Conservation (phyloP, 768 basidiomycete genomes). For the Hemileccinum rubropunctum region DNA sequence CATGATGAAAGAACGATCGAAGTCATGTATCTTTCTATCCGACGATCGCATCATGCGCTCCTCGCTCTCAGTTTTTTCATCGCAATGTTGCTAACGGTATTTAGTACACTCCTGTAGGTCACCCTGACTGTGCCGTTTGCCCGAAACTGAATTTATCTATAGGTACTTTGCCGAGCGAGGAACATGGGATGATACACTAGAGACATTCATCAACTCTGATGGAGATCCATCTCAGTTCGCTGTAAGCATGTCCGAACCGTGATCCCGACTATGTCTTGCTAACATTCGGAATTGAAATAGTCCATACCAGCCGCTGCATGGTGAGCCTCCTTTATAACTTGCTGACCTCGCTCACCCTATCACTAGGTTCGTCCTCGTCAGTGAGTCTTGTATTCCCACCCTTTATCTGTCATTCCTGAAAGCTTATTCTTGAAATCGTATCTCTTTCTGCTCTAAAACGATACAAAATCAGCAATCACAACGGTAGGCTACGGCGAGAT, state of each 20-base stretch:
- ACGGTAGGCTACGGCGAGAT: conserved; percentile 94
- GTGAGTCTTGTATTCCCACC: conserved; percentile 43
- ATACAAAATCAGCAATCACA: conserved; percentile 58
- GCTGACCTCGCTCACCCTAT: neutral
- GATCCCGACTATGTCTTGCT: neutral
- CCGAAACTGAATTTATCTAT: neutral
- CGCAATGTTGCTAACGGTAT: conserved; percentile 80
- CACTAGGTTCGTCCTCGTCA: conserved; percentile 69
- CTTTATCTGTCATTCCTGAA: neutral
- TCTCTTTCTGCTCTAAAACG: neutral
- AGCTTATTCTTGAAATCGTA: no score
- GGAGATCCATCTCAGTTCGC: conserved; percentile 81
- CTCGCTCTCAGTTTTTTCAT: conserved; percentile 89
- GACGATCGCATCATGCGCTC: conserved; percentile 82
- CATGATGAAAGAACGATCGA: conserved; percentile 64
- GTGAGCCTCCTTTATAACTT: conserved; percentile 37
- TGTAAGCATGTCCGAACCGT: conserved; percentile 36
- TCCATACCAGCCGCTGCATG: conserved; percentile 77
- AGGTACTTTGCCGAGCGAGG: conserved; percentile 91
- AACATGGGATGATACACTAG: conserved; percentile 80
- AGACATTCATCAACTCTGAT: conserved; percentile 80
- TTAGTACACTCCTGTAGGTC: conserved; percentile 77
- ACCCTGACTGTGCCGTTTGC: neutral
- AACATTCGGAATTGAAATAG: conserved; percentile 24
- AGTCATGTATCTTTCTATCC: conserved; percentile 89